Evolutionary conservation across 208 protist genomes (phyloP).

Genomic region (Acanthamoeba lenticulata): DNA sequence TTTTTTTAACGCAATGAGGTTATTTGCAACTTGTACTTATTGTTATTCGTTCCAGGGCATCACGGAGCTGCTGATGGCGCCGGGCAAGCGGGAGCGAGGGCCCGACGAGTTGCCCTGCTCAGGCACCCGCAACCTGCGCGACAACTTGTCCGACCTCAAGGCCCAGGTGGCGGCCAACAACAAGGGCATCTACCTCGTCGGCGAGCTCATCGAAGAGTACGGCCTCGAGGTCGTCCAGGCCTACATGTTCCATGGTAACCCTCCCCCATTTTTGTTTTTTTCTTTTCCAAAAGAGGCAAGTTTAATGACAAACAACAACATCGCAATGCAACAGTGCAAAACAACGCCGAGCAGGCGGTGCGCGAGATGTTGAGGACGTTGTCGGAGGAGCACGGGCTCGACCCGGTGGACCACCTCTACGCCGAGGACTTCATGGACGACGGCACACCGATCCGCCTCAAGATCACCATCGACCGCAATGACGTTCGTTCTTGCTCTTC

Average conservation of each 20-base stretch:
- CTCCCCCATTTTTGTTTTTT: background rate
- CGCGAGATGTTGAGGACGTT: slow-evolving; percentile 90
- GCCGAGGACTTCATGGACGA: slow-evolving; percentile 95
- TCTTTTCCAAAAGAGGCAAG: background rate
- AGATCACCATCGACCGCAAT: slow-evolving; percentile 88
- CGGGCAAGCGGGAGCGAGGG: slow-evolving; percentile 82
- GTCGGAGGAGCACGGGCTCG: slow-evolving; percentile 71
- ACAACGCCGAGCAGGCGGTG: slow-evolving; percentile 92
- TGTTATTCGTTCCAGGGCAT: slow-evolving; percentile 80
- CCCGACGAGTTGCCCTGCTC: slow-evolving; percentile 41
- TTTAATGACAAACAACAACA: background rate
- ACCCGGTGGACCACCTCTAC: slow-evolving; percentile 72
- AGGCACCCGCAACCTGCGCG: slow-evolving; percentile 89
- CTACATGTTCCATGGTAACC: slow-evolving; percentile 92
- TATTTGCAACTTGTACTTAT: background rate
- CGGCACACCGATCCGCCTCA: slow-evolving; percentile 91
- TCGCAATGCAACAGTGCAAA: slow-evolving; percentile 72
- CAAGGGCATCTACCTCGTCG: slow-evolving; percentile 92
- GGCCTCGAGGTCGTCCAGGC: slow-evolving; percentile 91
- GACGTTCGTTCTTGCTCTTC: background rate
- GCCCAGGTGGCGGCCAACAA: slow-evolving; percentile 94
- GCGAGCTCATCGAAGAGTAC: slow-evolving; percentile 92
- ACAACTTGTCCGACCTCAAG: slow-evolving; percentile 94
- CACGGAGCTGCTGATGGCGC: slow-evolving; percentile 86
- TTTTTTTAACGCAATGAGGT: no score